Conservation (phyloP, 2,329 filamentous ascomycete genomes). For the Cucurbitaria berberidis region DNA sequence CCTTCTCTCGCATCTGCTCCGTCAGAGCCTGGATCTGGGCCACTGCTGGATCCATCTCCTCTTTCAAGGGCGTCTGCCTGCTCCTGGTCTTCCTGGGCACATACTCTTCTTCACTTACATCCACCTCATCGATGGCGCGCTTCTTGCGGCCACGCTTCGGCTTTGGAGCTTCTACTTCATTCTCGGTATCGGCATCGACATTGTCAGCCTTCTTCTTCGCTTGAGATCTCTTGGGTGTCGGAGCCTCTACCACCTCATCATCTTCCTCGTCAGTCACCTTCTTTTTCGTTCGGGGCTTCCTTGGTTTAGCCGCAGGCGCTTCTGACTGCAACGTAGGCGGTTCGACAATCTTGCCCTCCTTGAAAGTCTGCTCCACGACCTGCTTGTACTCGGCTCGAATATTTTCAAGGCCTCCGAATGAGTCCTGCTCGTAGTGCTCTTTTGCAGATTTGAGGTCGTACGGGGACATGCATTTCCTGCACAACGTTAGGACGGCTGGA, state of each 20-base stretch:
- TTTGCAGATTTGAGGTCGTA: slow-evolving; percentile 69
- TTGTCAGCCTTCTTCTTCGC: neutral
- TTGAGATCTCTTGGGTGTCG: neutral
- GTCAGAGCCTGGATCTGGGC: slow-evolving; percentile 2
- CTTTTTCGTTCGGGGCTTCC: slow-evolving; percentile 22
- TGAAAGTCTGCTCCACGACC: slow-evolving; percentile 73
- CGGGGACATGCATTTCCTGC: slow-evolving; percentile 84
- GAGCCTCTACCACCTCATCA: neutral
- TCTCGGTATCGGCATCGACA: neutral
- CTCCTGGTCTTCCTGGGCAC: slow-evolving; percentile 20
- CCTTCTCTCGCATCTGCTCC: neutral
- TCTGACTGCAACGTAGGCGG: slow-evolving; percentile 21
- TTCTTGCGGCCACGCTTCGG: slow-evolving; percentile 18
- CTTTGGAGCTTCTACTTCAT: slow-evolving; percentile 3
- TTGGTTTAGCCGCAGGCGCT: slow-evolving; percentile 33
- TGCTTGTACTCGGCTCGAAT: slow-evolving; percentile 69
- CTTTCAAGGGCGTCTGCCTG: neutral
- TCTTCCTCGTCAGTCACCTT: slow-evolving; percentile 14
- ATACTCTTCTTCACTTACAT: slow-evolving; percentile 11
- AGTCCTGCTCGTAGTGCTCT: slow-evolving; percentile 60
- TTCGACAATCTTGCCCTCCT: slow-evolving; percentile 76
- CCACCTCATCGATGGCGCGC: slow-evolving; percentile 4
- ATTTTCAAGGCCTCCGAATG: slow-evolving; percentile 78
- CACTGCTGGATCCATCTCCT: neutral
- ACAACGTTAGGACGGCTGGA: neutral